A percentile compares a stretch with the other conserved stretches of the same genome.
Conservation (phyloP, 805 yeast species). For the Zygoascus biomembranicola region DNA sequence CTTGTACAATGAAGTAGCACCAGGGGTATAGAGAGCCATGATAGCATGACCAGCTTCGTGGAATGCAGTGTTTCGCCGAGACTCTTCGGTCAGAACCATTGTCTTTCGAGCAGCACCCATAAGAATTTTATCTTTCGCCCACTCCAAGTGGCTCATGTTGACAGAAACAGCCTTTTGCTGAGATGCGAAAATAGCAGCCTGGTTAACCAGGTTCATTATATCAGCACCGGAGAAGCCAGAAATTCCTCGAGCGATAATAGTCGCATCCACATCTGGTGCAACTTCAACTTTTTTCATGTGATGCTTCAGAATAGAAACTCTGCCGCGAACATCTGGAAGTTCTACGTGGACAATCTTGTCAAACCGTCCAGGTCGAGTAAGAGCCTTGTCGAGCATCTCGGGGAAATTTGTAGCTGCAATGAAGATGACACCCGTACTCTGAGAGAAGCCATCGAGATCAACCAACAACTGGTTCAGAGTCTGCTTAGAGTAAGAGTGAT, state of each 20-base stretch:
- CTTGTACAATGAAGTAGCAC: slow-evolving; percentile 91
- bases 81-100: slow-evolving; percentile 95
- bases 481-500: slow-evolving; percentile 97
- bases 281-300: slow-evolving; percentile 88
- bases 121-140: slow-evolving; percentile 98
- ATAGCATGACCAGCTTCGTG: slow-evolving; percentile 99
- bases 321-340: slow-evolving; percentile 95
- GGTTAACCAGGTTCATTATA: slow-evolving; percentile 88
- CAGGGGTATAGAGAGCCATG: slow-evolving; percentile 90
- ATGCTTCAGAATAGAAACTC: slow-evolving; percentile 83
- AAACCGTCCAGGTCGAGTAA: slow-evolving; percentile 97
- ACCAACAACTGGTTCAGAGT: slow-evolving; percentile 92
- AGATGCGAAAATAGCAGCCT: slow-evolving; percentile 96
- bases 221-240: slow-evolving; percentile 99
- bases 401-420: slow-evolving; percentile 99
- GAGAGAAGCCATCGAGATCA: slow-evolving; percentile 88
- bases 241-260: slow-evolving; percentile 90
- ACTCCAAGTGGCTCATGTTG: slow-evolving; percentile 85
- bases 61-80: slow-evolving; percentile 88
- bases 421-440: slow-evolving; percentile 84
- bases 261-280: slow-evolving; percentile 77
- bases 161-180: slow-evolving; percentile 87
- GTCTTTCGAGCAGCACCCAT: slow-evolving; percentile 98
- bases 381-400: slow-evolving; percentile 90
- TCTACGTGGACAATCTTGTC: slow-evolving; percentile 94